phyloP scores from a whole-genome alignment of 495 filamentous ascomycete genomes.

The Penicillium salamii region DNA sequence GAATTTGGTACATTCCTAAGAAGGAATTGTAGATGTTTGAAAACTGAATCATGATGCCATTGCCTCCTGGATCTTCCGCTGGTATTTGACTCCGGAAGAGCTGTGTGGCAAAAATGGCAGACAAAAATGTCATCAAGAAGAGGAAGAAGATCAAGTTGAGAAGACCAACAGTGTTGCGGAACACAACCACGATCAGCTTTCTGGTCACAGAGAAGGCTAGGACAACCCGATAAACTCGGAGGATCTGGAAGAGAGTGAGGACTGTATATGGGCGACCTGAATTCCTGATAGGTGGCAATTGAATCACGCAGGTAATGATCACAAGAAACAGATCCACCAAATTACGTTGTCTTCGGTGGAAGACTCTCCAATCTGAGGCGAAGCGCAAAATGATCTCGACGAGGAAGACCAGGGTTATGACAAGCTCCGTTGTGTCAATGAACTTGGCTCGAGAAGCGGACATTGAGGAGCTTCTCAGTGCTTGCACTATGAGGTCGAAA shows the following conservation, averaged over 20 bases:
- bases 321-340: constrained; percentile 78
- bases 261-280: constrained; percentile 80
- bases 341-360: constrained; percentile 69
- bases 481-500: constrained; percentile 71
- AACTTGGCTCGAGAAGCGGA: constrained; percentile 47
- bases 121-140: constrained; percentile 90
- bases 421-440: constrained; percentile 66
- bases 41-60: constrained; percentile 69
- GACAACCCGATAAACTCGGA: constrained; percentile 89
- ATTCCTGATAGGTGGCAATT: constrained; percentile 75
- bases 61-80: constrained; percentile 48
- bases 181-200: constrained; percentile 78
- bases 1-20: constrained; percentile 94
- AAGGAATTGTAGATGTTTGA: constrained; percentile 91
- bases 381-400: constrained; percentile 83
- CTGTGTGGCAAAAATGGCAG: constrained; percentile 90
- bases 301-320: constrained; percentile 77
- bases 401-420: constrained; percentile 76
- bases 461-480: constrained; percentile 75
- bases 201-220: constrained; percentile 82
- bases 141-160: constrained; percentile 94
- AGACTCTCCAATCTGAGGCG: constrained; percentile 71
- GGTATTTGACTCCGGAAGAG: constrained; percentile 87
- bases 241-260: constrained; percentile 89
- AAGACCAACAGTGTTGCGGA: constrained; percentile 89